These are phyloP conservation scores for Scutellaria barbata DNA, from an alignment of 257 asterid genomes.

Conservation along the genomic window DNA sequence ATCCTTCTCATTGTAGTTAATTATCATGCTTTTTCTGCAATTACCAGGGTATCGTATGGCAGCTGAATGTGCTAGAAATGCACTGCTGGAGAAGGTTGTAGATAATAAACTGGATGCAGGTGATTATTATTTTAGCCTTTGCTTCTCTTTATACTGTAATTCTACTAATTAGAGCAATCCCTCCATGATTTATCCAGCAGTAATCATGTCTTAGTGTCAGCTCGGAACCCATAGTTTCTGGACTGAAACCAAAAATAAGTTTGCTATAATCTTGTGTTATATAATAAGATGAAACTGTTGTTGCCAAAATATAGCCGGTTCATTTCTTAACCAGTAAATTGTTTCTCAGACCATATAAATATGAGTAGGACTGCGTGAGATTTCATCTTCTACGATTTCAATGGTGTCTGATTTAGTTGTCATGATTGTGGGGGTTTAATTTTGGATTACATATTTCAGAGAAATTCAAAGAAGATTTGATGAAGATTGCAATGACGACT, in stretches of 20 bases:
- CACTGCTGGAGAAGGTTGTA: constrained; percentile 71
- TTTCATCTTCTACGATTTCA: not conserved
- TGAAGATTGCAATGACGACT: constrained; percentile 93
- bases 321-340: not conserved
- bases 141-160: too few species aligned
- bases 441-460: constrained; percentile 47
- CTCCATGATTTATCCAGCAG: too few species aligned
- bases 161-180: too few species aligned
- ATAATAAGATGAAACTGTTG: not conserved
- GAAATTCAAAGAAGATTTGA: constrained; percentile 68
- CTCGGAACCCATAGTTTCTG: not conserved
- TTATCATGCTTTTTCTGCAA: not conserved
- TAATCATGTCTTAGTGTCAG: too few species aligned
- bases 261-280: not conserved
- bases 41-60: constrained; percentile 86
- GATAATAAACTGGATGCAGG: constrained; percentile 81
- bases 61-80: constrained; percentile 77
- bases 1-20: not conserved
- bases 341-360: not conserved
- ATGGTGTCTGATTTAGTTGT: not conserved
- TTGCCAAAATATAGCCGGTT: not conserved
- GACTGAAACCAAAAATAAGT: not conserved
- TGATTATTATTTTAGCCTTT: constrained; percentile 25
- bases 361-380: constrained; percentile 11
- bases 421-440: constrained; percentile 16